phyloP scores from a whole-genome alignment of 305 asterid species.

The Rubia balearica region DNA sequence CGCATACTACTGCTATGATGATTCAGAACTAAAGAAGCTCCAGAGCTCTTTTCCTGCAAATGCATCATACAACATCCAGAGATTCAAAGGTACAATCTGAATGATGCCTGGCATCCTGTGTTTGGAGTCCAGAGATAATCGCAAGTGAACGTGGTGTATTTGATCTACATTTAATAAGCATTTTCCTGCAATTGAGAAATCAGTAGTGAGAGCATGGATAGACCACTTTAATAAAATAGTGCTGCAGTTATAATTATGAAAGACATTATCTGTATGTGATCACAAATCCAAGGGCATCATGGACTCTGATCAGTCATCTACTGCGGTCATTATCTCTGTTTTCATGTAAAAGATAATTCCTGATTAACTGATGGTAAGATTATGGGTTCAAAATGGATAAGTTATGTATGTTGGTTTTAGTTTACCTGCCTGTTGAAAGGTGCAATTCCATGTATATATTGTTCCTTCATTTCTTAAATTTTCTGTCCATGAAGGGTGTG shows the following conservation, averaged over 20 bases:
- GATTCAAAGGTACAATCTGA: slow-evolving; percentile 71
- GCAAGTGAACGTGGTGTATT: background rate
- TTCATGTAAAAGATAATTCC: background rate
- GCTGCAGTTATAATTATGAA: background rate
- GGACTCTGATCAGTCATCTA: background rate
- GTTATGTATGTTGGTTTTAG: background rate
- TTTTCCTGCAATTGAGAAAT: background rate
- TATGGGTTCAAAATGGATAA: background rate
- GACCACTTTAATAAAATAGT: background rate
- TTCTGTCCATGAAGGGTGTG: background rate
- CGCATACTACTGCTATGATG: slow-evolving; percentile 74
- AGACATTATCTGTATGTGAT: background rate
- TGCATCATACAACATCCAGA: slow-evolving; percentile 91
- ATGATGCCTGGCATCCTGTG: slow-evolving; percentile 4
- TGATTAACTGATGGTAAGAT: background rate
- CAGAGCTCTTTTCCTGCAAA: slow-evolving; percentile 72
- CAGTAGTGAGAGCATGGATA: background rate
- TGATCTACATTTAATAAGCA: background rate
- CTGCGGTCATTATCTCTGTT: background rate
- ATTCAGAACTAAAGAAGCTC: slow-evolving; percentile 59
- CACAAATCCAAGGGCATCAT: slow-evolving; percentile 3
- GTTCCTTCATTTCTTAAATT: background rate
- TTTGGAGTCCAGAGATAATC: background rate
- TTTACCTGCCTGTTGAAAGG: background rate
- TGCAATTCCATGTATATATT: background rate